phyloP scores from a whole-genome alignment of 805 yeast genomes.

The Scheffersomyces coipomensis region DNA sequence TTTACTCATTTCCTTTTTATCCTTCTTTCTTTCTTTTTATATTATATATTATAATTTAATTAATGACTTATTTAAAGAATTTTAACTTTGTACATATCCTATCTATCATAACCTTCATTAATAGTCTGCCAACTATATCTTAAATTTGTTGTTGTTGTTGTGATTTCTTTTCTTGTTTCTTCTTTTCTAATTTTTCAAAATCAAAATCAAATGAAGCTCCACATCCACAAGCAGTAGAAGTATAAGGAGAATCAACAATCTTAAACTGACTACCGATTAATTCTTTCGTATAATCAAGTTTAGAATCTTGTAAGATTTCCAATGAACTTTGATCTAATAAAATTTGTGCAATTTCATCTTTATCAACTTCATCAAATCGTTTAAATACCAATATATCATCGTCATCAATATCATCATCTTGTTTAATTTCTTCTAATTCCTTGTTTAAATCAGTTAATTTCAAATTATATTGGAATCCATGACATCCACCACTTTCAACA shows the following conservation, averaged over 20 bases:
- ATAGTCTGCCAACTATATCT: no score
- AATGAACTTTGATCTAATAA: conserved; percentile 79
- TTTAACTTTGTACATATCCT: no score
- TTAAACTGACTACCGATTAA: conserved; percentile 93
- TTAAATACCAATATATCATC: conserved; percentile 52
- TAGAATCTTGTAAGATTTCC: conserved; percentile 79
- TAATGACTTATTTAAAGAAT: no score
- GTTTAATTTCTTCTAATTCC: conserved; percentile 26
- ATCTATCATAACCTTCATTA: no score
- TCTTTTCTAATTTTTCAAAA: conserved; percentile 39
- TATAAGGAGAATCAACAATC: conserved; percentile 85
- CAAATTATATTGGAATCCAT: conserved; percentile 90
- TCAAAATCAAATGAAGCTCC: conserved; percentile 48
- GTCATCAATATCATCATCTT: conserved; percentile 20
- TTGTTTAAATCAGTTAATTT: conserved; percentile 48
- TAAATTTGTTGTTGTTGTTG: not conserved
- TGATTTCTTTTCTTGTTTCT: conserved; percentile 10
- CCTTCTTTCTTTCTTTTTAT: no score
- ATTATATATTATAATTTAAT: no score
- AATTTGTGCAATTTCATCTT: conserved; percentile 36
- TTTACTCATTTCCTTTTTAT: no score
- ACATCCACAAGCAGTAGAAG: conserved; percentile 53
- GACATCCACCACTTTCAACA: conserved; percentile 97
- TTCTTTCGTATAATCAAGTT: conserved; percentile 85
- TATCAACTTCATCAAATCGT: conserved; percentile 50